Evolutionary conservation across 371 early-diverging fungal species (phyloP).

Genomic region (Apophysomyces sp.): DNA sequence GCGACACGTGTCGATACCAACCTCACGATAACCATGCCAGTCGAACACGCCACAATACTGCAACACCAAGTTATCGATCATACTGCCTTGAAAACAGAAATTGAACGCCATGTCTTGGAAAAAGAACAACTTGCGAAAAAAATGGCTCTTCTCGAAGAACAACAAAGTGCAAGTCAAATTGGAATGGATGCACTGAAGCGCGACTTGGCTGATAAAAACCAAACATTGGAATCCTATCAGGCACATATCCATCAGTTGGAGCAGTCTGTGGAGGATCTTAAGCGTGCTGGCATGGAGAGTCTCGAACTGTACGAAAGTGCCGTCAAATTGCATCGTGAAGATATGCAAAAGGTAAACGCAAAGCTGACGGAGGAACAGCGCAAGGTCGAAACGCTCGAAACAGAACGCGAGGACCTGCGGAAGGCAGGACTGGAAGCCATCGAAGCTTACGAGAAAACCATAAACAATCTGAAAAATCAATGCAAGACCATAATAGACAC

Average conservation of each 20-base stretch:
- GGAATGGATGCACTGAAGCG: not conserved
- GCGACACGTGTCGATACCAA: not conserved
- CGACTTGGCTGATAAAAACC: not conserved
- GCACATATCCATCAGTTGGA: slow-evolving; percentile 10
- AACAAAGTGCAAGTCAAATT: not conserved
- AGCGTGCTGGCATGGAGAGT: slow-evolving; percentile 33
- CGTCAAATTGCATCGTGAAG: slow-evolving; percentile 14
- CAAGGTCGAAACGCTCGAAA: slow-evolving; percentile 20
- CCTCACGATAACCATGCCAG: not conserved
- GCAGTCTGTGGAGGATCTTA: slow-evolving; percentile 22
- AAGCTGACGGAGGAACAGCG: slow-evolving; percentile 12
- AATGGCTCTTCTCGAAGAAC: not conserved
- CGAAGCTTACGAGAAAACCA: slow-evolving; percentile 11
- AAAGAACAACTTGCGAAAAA: not conserved
- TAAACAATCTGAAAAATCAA: not conserved
- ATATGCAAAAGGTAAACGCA: slow-evolving; percentile 16
- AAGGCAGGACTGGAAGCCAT: slow-evolving; percentile 17
- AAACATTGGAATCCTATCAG: slow-evolving; percentile 17
- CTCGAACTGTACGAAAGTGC: slow-evolving; percentile 33
- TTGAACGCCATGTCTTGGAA: not conserved
- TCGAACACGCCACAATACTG: not conserved
- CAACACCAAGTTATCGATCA: not conserved
- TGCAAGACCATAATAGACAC: not conserved
- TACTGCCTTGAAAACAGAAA: not conserved
- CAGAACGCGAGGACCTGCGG: slow-evolving; percentile 24